A percentile compares a stretch with the other conserved stretches of the same genome.
These are phyloP conservation scores for Suillus weaverae DNA, from an alignment of 768 basidiomycete species.

Conservation along the genomic window DNA sequence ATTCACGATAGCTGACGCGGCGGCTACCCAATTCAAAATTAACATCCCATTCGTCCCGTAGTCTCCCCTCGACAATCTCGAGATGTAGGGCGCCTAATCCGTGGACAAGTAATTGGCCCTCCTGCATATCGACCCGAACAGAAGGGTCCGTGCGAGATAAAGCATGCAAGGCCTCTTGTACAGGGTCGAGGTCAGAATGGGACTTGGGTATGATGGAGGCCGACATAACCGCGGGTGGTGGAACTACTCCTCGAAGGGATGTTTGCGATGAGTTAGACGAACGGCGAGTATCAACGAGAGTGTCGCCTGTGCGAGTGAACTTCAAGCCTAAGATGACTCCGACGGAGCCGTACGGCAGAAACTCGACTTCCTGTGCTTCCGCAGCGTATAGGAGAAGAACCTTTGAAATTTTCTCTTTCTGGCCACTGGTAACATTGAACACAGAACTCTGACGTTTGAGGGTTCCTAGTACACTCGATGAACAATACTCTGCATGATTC, in stretches of 20 bases:
- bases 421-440: conserved; percentile 64
- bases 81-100: conserved; percentile 85
- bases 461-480: conserved; percentile 42
- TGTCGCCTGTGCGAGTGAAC: conserved; percentile 86
- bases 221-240: conserved; percentile 85
- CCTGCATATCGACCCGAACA: conserved; percentile 73
- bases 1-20: conserved; percentile 81
- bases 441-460: conserved; percentile 62
- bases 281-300: conserved; percentile 58
- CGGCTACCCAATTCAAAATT: conserved; percentile 76
- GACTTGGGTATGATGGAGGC: conserved; percentile 80
- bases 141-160: conserved; percentile 89
- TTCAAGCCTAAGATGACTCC: conserved; percentile 84
- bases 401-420: conserved; percentile 73
- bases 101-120: conserved; percentile 82
- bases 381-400: conserved; percentile 79
- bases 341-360: conserved; percentile 78
- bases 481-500: conserved; percentile 4
- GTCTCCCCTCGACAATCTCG: conserved; percentile 84
- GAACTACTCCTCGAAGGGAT: conserved; percentile 61
- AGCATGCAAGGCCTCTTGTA: conserved; percentile 71
- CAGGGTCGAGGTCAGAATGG: conserved; percentile 73
- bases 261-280: conserved; percentile 34
- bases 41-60: conserved; percentile 77
- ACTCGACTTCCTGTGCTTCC: conserved; percentile 72